These are phyloP conservation scores for Lachancea quebecensis DNA, from an alignment of 805 yeast species.

Conservation along the genomic window DNA sequence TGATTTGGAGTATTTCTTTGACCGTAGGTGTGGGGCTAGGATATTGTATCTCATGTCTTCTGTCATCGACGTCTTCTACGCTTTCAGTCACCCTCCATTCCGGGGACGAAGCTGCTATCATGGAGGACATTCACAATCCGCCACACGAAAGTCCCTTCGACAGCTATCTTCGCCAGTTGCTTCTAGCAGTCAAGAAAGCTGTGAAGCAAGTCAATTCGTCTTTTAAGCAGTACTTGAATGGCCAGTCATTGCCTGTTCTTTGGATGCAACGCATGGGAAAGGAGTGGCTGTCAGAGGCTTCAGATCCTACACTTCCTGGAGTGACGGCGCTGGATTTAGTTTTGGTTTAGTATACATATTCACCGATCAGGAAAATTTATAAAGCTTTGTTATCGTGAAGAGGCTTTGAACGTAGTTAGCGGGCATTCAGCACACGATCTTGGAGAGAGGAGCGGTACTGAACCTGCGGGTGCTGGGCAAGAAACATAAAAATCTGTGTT, in stretches of 20 bases:
- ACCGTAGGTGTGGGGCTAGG: constrained; percentile 30
- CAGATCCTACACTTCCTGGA: constrained; percentile 8
- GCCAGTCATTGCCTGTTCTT: constrained; percentile 9
- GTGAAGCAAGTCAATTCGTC: constrained; percentile 16
- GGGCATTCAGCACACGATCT: too few relatives aligned
- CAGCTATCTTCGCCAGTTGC: constrained; percentile 14
- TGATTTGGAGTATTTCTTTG: constrained; percentile 24
- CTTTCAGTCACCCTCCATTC: constrained; percentile 1
- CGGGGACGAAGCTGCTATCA: constrained; percentile 6
- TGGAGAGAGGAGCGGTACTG: too few relatives aligned
- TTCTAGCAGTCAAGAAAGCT: constrained; percentile 14
- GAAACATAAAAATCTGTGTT: too few relatives aligned
- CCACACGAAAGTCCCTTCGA: constrained; percentile 8
- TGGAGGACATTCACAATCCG: constrained; percentile 10
- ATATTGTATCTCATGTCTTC: constrained; percentile 22
- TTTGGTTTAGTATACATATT: constrained; percentile 3
- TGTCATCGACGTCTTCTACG: constrained; percentile 8
- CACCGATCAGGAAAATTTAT: too few relatives aligned
- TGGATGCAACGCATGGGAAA: constrained; percentile 13
- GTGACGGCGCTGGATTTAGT: constrained; percentile 11
- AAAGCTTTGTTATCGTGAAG: too few relatives aligned
- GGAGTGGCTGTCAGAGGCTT: constrained; percentile 10
- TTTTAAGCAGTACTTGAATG: constrained; percentile 13
- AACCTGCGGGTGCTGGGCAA: too few relatives aligned
- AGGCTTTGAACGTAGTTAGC: too few relatives aligned